These are phyloP conservation scores for Clonostachys byssicola DNA, from an alignment of 2,329 filamentous ascomycete species.

Conservation along the genomic window DNA sequence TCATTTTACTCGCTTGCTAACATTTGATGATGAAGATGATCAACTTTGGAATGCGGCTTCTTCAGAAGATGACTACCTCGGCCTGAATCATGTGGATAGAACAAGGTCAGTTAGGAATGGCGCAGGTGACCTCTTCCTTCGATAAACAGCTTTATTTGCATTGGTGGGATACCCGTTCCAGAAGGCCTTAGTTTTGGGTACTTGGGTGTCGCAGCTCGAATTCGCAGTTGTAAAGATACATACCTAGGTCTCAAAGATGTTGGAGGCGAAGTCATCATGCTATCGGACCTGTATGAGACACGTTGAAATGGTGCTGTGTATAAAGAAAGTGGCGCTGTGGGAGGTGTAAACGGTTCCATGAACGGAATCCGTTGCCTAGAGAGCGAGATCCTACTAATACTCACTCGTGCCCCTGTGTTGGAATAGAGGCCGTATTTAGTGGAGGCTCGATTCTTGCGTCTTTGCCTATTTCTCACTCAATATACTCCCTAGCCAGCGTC, in stretches of 20 bases:
- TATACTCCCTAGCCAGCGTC: too few species aligned
- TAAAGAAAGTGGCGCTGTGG: too few species aligned
- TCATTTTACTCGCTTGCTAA: neutral
- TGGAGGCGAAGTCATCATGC: too few species aligned
- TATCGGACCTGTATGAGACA: too few species aligned
- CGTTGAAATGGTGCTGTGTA: too few species aligned
- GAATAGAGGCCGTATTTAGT: too few species aligned
- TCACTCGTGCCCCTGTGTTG: too few species aligned
- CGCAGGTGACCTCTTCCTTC: conserved; percentile 58
- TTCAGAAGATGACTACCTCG: conserved; percentile 57
- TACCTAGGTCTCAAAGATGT: neutral
- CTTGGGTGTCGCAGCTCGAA: neutral
- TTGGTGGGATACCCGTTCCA: neutral
- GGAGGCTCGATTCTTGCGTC: too few species aligned
- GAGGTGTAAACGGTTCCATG: too few species aligned
- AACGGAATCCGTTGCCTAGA: too few species aligned
- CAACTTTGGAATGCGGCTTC: conserved; percentile 48
- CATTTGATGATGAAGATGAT: conserved; percentile 39
- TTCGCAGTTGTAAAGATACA: neutral
- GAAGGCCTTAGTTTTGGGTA: neutral
- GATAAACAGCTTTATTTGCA: conserved; percentile 15
- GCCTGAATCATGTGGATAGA: conserved; percentile 63
- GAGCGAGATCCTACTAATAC: too few species aligned
- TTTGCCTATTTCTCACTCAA: too few species aligned
- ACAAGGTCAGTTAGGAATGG: conserved; percentile 55